Conservation (phyloP, 2,329 filamentous ascomycete genomes). For the Colletotrichum nymphaeae region DNA sequence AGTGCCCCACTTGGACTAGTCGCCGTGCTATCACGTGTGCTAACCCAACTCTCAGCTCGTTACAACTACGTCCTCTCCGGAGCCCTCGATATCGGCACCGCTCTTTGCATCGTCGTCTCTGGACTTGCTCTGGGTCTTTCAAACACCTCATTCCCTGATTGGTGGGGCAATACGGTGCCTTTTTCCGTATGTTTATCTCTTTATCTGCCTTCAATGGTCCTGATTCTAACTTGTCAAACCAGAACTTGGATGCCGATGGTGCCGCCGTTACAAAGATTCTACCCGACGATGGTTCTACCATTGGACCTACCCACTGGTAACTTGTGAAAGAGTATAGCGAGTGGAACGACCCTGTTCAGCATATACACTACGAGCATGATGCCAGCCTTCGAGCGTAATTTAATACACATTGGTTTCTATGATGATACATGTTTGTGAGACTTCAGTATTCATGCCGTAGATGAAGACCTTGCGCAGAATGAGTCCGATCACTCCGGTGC, state of each 20-base stretch:
- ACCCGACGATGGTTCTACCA: constrained; percentile 41
- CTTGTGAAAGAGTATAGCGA: neutral
- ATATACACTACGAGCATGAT: too few relatives aligned
- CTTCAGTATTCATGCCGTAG: too few relatives aligned
- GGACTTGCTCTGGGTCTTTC: constrained; percentile 59
- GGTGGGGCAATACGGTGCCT: constrained; percentile 54
- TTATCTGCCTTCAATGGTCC: too few relatives aligned
- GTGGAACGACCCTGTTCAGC: too few relatives aligned
- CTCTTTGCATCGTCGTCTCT: constrained; percentile 66
- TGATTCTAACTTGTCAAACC: too few relatives aligned
- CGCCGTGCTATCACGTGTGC: neutral
- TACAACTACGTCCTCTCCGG: constrained; percentile 72
- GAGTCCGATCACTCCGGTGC: too few relatives aligned
- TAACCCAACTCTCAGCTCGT: constrained; percentile 44
- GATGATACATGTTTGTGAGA: too few relatives aligned
- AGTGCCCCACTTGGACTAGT: neutral
- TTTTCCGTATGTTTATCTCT: too few relatives aligned
- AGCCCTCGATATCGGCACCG: constrained; percentile 68
- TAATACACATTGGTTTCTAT: too few relatives aligned
- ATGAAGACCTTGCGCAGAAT: too few relatives aligned
- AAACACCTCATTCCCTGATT: constrained; percentile 55
- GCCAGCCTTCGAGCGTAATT: too few relatives aligned
- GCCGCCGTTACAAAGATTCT: constrained; percentile 44
- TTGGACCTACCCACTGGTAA: constrained; percentile 43
- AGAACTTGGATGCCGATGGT: constrained; percentile 40